Base-by-base conservation (phyloP, 345 rosid species). In the Hirschfeldia incana region DNA sequence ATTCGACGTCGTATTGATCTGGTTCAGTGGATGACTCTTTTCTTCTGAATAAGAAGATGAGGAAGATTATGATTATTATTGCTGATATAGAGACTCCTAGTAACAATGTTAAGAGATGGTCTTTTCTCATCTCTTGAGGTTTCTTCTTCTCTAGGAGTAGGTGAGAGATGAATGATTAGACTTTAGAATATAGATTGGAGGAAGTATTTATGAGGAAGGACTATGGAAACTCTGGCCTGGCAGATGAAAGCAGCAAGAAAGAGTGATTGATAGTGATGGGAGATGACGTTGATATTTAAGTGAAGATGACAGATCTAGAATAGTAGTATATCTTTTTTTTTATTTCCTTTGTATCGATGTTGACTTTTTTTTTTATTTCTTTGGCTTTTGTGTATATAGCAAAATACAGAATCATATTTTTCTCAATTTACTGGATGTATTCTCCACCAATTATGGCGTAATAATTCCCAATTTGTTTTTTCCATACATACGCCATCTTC, bases 21-120 rank as follows among this genome's bases (percentile, higher is more conserved):
- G 55, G 3, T 2, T 72, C 77, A 55, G 42, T 67, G 2, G 74
- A 62, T 49, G 66, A 61, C 13, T 80, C 67, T 72, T 60, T 87
- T 61, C 83, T 81, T 66, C 59, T 76, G 27, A 67, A 68, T 81
- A 81, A 78, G 75, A 86, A 2, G 27, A 53, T 13, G 32, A 86
- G 36, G 30, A 80, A 16, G 51, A 86, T 49, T 73, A 84, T 51
- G 60, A 90, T 57, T 55, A 86, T 72, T 59, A 90, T 29, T 60
- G 82, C 64, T 66, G 87, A 77, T 17, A 82, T 9, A 73, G 87
- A 71, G 9, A 85, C 74, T 65, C 81, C 86, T 0, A 89, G 88
- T 37, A 90, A 72, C 55, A 88, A 84, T 82, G 81, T 74, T 69
- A 94, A 76, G 79, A 81, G 13, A 49, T 85, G 91, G 83, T 80